These are phyloP conservation scores for Pleurotus ostreatus DNA, from an alignment of 768 basidiomycete species.

Conservation along the genomic window DNA sequence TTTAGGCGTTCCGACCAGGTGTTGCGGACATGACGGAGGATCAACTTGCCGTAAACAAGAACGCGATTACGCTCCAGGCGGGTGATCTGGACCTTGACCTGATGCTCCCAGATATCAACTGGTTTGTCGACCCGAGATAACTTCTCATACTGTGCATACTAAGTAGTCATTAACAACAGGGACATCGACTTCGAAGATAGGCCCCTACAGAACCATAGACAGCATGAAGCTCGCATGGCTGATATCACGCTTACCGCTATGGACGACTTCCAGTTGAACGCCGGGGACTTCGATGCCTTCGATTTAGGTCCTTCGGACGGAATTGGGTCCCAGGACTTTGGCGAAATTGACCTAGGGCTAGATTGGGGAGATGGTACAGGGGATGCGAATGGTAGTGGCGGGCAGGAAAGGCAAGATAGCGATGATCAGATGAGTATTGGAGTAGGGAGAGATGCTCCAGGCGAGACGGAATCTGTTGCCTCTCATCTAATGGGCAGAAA, in stretches of 20 bases:
- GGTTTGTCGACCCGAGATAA: conserved; percentile 36
- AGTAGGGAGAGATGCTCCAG: conserved; percentile 69
- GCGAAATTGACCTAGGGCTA: conserved; percentile 69
- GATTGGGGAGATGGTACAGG: conserved; percentile 65
- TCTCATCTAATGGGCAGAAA: conserved; percentile 53
- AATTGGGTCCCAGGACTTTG: conserved; percentile 82
- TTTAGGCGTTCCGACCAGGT: conserved; percentile 89
- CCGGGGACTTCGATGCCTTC: conserved; percentile 58
- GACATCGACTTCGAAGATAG: conserved; percentile 75
- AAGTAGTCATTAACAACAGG: conserved; percentile 36
- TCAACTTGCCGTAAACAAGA: conserved; percentile 80
- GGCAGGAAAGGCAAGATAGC: conserved; percentile 24
- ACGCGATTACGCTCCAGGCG: conserved; percentile 82
- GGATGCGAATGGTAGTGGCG: conserved; percentile 19
- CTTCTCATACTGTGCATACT: not conserved
- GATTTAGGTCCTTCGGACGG: conserved; percentile 78
- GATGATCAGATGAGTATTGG: conserved; percentile 57
- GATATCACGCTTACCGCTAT: conserved; percentile 85
- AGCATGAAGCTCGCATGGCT: conserved; percentile 79
- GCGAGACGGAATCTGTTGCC: conserved; percentile 53
- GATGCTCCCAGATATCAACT: conserved; percentile 75
- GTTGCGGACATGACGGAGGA: conserved; percentile 96
- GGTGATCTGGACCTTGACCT: conserved; percentile 78
- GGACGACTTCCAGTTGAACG: conserved; percentile 66
- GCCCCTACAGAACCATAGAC: conserved; percentile 60